phyloP scores from a whole-genome alignment of 2,329 filamentous ascomycete species.

The Diaporthe caulivora region DNA sequence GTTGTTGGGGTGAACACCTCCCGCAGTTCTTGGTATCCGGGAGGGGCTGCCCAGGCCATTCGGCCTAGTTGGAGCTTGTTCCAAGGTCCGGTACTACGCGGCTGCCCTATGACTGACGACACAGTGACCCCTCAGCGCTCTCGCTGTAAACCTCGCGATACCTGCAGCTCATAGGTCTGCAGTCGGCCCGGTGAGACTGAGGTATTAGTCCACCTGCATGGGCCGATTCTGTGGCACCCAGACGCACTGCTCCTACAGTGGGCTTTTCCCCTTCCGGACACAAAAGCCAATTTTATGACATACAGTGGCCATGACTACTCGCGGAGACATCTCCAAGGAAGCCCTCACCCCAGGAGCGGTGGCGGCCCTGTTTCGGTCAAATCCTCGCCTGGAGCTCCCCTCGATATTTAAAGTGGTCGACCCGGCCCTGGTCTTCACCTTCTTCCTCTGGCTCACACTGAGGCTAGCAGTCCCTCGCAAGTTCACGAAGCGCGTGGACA shows the following conservation, averaged over 20 bases:
- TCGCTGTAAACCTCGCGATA: slow-evolving; percentile 16
- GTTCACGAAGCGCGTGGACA: slow-evolving; percentile 24
- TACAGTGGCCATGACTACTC: not conserved
- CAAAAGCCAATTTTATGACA: slow-evolving; percentile 10
- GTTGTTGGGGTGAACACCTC: not conserved
- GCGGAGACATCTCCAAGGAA: not conserved
- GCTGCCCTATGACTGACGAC: not conserved
- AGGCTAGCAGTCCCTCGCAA: slow-evolving; percentile 24
- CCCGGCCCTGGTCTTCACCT: not conserved
- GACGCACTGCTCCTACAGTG: not conserved
- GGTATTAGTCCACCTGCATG: not conserved
- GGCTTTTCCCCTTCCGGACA: not conserved
- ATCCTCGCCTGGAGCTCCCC: slow-evolving; percentile 2
- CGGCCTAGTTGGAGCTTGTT: not conserved
- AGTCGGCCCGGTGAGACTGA: slow-evolving; percentile 21
- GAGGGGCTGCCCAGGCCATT: slow-evolving; percentile 4
- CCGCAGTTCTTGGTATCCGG: not conserved
- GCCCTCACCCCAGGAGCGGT: not conserved
- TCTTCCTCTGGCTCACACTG: slow-evolving; percentile 8
- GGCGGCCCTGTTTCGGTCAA: slow-evolving; percentile 2
- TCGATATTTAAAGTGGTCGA: slow-evolving; percentile 20
- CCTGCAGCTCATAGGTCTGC: slow-evolving; percentile 23
- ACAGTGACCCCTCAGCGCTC: not conserved
- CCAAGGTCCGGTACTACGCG: not conserved
- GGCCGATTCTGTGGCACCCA: not conserved